These are phyloP conservation scores for Saccharomyces mikatae DNA, from an alignment of 805 yeast genomes.

Conservation along the genomic window DNA sequence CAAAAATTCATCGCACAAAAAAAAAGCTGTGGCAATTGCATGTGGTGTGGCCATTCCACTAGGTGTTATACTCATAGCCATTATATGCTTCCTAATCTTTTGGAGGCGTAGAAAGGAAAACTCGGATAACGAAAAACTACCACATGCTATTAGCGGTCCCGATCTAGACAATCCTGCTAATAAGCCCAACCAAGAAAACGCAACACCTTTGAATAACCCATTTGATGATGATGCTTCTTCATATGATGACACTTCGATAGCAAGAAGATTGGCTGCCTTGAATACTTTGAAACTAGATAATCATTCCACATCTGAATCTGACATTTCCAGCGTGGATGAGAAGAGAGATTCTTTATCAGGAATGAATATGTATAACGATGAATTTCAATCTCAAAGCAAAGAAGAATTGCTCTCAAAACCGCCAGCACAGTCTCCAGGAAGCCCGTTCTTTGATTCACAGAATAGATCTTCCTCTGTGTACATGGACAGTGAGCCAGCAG, in stretches of 20 bases:
- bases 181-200: conserved; percentile 21
- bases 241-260: conserved; percentile 21
- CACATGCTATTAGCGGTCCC: conserved; percentile 35
- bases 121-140: conserved; percentile 26
- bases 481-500: conserved; percentile 28
- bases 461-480: conserved; percentile 29
- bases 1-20: conserved; percentile 20
- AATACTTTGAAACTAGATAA: conserved; percentile 47
- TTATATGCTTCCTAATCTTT: conserved; percentile 49
- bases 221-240: conserved; percentile 25
- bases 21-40: conserved; percentile 71
- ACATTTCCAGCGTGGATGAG: conserved; percentile 36
- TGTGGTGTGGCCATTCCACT: conserved; percentile 82
- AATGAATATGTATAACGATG: conserved; percentile 32
- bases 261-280: conserved; percentile 39
- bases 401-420: conserved; percentile 30
- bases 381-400: conserved; percentile 33
- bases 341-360: conserved; percentile 8
- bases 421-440: conserved; percentile 11
- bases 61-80: conserved; percentile 40
- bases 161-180: conserved; percentile 32
- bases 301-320: conserved; percentile 44
- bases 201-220: conserved; percentile 24
- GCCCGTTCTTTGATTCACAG: conserved; percentile 21
- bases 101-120: conserved; percentile 38